These are phyloP conservation scores for Heteromeles arbutifolia DNA, from an alignment of 306 rosid species.

Conservation along the genomic window DNA sequence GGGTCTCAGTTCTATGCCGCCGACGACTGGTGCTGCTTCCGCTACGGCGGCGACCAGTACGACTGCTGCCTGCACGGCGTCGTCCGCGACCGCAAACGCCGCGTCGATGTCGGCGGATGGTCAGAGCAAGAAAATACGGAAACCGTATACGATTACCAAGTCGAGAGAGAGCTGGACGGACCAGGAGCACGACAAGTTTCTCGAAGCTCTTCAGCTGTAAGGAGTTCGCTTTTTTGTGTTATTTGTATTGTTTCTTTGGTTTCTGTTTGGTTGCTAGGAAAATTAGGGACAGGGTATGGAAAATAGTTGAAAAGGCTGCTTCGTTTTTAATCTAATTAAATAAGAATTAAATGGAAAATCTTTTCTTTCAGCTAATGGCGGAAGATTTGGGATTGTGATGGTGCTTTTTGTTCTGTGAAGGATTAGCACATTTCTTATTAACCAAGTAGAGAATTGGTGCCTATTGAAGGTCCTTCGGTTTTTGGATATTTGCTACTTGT, in stretches of 20 bases:
- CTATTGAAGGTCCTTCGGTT: background rate
- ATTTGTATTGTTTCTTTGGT: background rate
- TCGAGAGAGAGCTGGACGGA: slow-evolving; percentile 96
- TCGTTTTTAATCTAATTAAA: background rate
- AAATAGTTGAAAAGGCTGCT: background rate
- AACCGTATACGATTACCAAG: slow-evolving; percentile 86
- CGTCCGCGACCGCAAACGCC: background rate
- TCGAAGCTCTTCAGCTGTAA: slow-evolving; percentile 94
- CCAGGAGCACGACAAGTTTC: slow-evolving; percentile 96
- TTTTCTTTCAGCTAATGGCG: background rate
- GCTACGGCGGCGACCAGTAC: background rate
- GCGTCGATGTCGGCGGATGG: slow-evolving; percentile 30
- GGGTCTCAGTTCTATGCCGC: slow-evolving; percentile 39
- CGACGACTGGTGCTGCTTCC: slow-evolving; percentile 1
- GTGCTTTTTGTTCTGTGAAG: background rate
- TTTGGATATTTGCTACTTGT: background rate
- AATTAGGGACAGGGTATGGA: background rate
- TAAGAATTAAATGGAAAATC: background rate
- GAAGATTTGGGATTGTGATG: background rate
- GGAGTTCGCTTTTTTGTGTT: slow-evolving; percentile 2
- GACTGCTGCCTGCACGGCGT: background rate
- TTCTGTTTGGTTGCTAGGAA: slow-evolving; percentile 5
- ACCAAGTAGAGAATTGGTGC: background rate
- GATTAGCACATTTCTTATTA: background rate
- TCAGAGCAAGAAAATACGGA: slow-evolving; percentile 71